A percentile compares a stretch with the other conserved stretches of the same genome.
These are phyloP conservation scores for Neofusicoccum sp. DNA, from an alignment of 2,329 filamentous ascomycete species.

Conservation along the genomic window DNA sequence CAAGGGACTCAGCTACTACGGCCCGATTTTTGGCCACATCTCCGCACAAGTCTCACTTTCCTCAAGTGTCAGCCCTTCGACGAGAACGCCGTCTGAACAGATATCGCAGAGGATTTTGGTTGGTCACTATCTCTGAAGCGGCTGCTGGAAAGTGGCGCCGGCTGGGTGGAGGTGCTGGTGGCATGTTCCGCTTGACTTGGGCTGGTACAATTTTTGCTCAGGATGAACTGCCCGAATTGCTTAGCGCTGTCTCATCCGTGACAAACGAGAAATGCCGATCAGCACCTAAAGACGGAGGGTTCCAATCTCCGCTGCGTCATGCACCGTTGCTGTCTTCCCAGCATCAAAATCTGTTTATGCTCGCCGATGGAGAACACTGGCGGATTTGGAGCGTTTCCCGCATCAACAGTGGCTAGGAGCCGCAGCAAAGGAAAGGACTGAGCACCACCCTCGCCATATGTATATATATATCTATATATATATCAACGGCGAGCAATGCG, in stretches of 20 bases:
- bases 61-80: too few relatives aligned
- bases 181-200: conserved; percentile 6
- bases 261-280: conserved; percentile 11
- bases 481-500: too few relatives aligned
- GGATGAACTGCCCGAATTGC: background rate
- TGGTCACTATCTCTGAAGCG: background rate
- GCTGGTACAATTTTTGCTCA: conserved; percentile 3
- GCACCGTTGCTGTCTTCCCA: too few relatives aligned
- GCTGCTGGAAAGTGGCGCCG: background rate
- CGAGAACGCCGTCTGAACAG: too few relatives aligned
- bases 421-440: too few relatives aligned
- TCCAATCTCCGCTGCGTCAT: background rate
- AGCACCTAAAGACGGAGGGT: background rate
- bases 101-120: too few relatives aligned
- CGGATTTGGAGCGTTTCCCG: too few relatives aligned
- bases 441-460: background rate
- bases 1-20: too few relatives aligned
- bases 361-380: background rate
- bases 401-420: too few relatives aligned
- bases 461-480: too few relatives aligned
- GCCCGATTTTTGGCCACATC: too few relatives aligned
- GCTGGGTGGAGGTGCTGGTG: background rate
- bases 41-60: too few relatives aligned
- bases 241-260: conserved; percentile 6
- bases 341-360: background rate